Percentiles rank a stretch among this genome's conserved stretches.
Evolutionary conservation across 148 eudicot genomes (phyloP).

Genomic region (Gaultheria prostrata): DNA sequence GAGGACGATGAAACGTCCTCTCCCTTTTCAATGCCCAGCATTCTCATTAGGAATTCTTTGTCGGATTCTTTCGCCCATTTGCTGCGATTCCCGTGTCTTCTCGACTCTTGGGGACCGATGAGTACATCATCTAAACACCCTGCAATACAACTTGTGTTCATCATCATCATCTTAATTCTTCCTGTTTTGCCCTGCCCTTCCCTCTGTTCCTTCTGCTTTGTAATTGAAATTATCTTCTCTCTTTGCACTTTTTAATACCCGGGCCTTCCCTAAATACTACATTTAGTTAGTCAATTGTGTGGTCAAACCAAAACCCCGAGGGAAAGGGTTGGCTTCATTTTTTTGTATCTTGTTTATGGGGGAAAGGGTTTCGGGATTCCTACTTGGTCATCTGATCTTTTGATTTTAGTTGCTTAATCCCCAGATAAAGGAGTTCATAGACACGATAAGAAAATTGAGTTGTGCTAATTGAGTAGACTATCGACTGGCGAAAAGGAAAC

Average conservation of each 20-base stretch:
- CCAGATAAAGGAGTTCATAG: too few relatives aligned
- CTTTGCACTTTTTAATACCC: not conserved
- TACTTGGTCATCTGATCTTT: too few relatives aligned
- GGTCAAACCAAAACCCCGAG: not conserved
- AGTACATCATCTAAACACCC: not conserved
- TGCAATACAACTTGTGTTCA: conserved; percentile 1
- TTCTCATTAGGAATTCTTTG: not conserved
- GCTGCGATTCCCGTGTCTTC: not conserved
- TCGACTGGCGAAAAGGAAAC: too few relatives aligned
- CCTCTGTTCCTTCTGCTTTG: not conserved
- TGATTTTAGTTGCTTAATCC: too few relatives aligned
- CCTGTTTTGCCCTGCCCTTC: not conserved
- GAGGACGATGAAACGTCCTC: not conserved
- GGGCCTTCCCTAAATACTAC: not conserved
- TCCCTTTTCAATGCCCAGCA: not conserved
- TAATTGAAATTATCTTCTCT: not conserved
- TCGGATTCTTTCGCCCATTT: not conserved
- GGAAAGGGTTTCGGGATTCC: too few relatives aligned
- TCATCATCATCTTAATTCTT: not conserved
- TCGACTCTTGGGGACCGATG: not conserved
- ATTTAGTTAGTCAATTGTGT: not conserved
- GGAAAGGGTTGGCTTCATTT: not conserved
- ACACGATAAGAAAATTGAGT: too few relatives aligned
- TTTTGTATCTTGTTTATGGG: too few relatives aligned
- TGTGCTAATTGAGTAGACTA: too few relatives aligned